These are phyloP conservation scores for Monosporascus sp. DNA, from an alignment of 2,329 filamentous ascomycete genomes.

Conservation along the genomic window DNA sequence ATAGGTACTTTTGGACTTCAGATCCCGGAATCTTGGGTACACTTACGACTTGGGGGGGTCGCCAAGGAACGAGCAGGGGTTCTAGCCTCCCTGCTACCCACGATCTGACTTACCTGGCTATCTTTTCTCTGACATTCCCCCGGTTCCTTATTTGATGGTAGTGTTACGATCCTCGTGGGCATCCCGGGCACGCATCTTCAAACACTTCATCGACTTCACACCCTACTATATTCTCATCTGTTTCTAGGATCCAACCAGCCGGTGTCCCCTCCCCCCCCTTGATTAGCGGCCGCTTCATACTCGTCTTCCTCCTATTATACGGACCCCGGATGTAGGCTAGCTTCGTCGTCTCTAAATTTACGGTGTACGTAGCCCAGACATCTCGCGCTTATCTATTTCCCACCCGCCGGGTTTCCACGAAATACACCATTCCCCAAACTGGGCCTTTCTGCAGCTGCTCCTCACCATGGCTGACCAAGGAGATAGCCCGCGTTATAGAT, in stretches of 20 bases:
- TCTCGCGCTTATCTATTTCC: constrained; percentile 5
- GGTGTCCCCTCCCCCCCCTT: not conserved
- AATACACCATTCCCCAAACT: not conserved
- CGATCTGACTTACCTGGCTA: constrained; percentile 2
- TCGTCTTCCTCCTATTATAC: too few species aligned
- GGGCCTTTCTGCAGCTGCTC: not conserved
- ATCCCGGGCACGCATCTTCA: constrained; percentile 4
- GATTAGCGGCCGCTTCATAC: not conserved
- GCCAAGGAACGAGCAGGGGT: constrained; percentile 20
- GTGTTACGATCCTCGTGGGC: constrained; percentile 4
- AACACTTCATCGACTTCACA: constrained; percentile 6
- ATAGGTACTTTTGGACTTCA: constrained; percentile 5
- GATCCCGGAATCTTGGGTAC: constrained; percentile 28
- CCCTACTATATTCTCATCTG: not conserved
- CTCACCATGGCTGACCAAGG: not conserved
- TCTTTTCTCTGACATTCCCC: constrained; percentile 5
- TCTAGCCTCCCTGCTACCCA: constrained; percentile 18
- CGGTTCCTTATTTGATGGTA: constrained; percentile 5
- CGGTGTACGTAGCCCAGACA: not conserved
- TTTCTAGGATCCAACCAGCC: not conserved
- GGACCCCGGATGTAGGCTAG: too few species aligned
- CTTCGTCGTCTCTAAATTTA: too few species aligned
- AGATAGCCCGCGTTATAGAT: not conserved
- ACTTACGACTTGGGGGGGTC: constrained; percentile 20
- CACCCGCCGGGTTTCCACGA: not conserved